A percentile compares a stretch with the other conserved stretches of the same genome.
These are phyloP conservation scores for Lizonia empirigonia DNA, from an alignment of 2,329 filamentous ascomycete species.

Conservation along the genomic window DNA sequence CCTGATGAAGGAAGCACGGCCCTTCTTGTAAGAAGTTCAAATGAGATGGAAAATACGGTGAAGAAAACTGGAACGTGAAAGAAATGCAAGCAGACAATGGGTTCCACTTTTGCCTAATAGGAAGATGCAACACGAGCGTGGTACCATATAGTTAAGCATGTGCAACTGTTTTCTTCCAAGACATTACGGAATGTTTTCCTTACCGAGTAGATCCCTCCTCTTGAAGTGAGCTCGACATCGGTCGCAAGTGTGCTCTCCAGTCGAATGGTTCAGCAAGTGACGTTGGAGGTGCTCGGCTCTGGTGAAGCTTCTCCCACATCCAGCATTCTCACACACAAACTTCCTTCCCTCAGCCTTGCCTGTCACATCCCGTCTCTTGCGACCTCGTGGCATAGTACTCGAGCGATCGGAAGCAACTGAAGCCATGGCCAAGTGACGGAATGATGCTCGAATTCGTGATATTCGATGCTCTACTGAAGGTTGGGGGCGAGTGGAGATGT, in stretches of 20 bases:
- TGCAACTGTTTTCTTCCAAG: background rate
- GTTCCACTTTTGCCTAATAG: background rate
- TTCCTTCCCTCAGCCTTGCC: conserved; percentile 57
- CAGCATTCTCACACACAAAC: conserved; percentile 72
- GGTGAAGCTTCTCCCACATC: conserved; percentile 92
- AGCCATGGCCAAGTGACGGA: conserved; percentile 20
- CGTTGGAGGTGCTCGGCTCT: conserved; percentile 94
- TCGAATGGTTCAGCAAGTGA: conserved; percentile 86
- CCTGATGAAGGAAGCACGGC: background rate
- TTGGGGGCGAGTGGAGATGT: conserved; percentile 33
- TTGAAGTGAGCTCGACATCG: conserved; percentile 67
- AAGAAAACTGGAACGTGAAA: background rate
- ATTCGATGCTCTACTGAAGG: conserved; percentile 30
- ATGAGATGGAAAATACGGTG: background rate
- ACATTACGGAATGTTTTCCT: conserved; percentile 24
- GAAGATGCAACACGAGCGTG: background rate
- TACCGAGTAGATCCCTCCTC: conserved; percentile 64
- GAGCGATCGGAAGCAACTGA: conserved; percentile 22
- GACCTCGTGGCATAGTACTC: conserved; percentile 59
- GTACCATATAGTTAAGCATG: background rate
- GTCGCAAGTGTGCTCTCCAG: conserved; percentile 59
- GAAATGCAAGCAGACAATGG: background rate
- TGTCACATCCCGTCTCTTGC: conserved; percentile 66
- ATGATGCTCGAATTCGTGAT: conserved; percentile 10
- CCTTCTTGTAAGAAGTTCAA: background rate